A percentile compares a stretch with the other conserved stretches of the same genome.
Evolutionary conservation across 176 grass and related monocot species (phyloP).

Genomic region (Triticum turgidum): DNA sequence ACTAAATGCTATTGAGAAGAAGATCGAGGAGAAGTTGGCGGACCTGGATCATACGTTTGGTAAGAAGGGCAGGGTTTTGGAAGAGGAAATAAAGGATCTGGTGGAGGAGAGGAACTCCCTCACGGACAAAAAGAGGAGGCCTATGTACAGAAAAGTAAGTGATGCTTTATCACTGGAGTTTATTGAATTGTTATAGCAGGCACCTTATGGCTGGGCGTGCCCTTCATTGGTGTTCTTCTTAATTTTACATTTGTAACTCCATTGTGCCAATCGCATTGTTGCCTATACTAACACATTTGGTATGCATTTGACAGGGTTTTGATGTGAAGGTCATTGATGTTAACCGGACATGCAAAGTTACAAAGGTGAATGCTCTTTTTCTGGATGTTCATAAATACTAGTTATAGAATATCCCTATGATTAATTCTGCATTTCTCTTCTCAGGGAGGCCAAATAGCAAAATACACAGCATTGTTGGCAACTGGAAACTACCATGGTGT

Average conservation of each 20-base stretch:
- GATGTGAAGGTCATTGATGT: conserved; percentile 93
- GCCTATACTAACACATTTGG: neutral
- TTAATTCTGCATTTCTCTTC: conserved; percentile 28
- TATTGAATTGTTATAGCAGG: neutral
- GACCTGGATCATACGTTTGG: conserved; percentile 86
- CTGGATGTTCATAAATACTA: neutral
- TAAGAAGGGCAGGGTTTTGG: conserved; percentile 83
- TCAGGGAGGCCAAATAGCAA: conserved; percentile 88
- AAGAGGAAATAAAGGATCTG: conserved; percentile 78
- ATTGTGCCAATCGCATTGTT: neutral
- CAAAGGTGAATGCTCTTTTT: conserved; percentile 59
- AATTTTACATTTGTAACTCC: neutral
- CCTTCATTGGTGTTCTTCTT: neutral
- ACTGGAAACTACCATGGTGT: conserved; percentile 97
- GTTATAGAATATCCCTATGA: neutral
- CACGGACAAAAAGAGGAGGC: conserved; percentile 67
- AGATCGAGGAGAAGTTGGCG: conserved; percentile 66
- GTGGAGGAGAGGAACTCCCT: conserved; percentile 82
- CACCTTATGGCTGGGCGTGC: neutral
- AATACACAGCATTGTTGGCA: conserved; percentile 78
- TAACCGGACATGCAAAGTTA: conserved; percentile 95
- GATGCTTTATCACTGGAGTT: neutral
- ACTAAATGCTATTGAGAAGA: conserved; percentile 78
- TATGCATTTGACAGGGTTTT: conserved; percentile 65
- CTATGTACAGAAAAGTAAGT: conserved; percentile 90